These are phyloP conservation scores for Mycena epipterygia DNA, from an alignment of 768 basidiomycete species.

Conservation along the genomic window DNA sequence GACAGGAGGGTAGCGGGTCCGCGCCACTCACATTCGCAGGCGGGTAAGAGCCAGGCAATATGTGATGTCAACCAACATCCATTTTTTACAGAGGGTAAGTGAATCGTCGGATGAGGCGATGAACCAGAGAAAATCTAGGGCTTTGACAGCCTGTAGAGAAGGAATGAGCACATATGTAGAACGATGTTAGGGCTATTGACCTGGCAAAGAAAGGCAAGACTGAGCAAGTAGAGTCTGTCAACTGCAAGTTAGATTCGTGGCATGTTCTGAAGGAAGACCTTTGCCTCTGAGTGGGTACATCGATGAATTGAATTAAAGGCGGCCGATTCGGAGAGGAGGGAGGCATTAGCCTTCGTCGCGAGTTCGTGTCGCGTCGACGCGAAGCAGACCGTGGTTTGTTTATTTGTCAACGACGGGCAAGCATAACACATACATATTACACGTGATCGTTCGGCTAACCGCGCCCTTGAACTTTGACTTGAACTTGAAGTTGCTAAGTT, in stretches of 20 bases:
- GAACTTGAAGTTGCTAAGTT: too few species aligned
- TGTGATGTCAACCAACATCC: constrained; percentile 78
- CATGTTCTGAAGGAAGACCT: neutral
- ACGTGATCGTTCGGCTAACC: too few species aligned
- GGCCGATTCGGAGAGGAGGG: constrained; percentile 19
- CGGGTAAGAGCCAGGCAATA: constrained; percentile 70
- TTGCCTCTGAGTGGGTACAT: constrained; percentile 57
- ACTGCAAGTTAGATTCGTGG: constrained; percentile 53
- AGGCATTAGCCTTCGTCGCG: neutral
- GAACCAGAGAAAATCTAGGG: constrained; percentile 76
- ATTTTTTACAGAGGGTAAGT: constrained; percentile 69
- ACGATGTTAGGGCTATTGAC: constrained; percentile 52
- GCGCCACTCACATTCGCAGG: too few species aligned
- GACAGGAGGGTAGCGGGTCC: too few species aligned
- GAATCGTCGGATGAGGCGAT: constrained; percentile 61
- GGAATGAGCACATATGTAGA: neutral
- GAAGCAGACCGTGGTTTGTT: too few species aligned
- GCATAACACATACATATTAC: too few species aligned
- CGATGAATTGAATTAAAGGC: constrained; percentile 78
- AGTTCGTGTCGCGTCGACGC: too few species aligned
- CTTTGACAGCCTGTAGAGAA: constrained; percentile 75
- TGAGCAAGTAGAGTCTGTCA: constrained; percentile 83
- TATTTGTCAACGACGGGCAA: too few species aligned
- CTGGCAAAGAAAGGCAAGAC: constrained; percentile 83
- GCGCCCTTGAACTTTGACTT: too few species aligned